A percentile compares a stretch with the other conserved stretches of the same genome.
phyloP scores from a whole-genome alignment of 352 stramenopile species.

The Phytophthora capsici region DNA sequence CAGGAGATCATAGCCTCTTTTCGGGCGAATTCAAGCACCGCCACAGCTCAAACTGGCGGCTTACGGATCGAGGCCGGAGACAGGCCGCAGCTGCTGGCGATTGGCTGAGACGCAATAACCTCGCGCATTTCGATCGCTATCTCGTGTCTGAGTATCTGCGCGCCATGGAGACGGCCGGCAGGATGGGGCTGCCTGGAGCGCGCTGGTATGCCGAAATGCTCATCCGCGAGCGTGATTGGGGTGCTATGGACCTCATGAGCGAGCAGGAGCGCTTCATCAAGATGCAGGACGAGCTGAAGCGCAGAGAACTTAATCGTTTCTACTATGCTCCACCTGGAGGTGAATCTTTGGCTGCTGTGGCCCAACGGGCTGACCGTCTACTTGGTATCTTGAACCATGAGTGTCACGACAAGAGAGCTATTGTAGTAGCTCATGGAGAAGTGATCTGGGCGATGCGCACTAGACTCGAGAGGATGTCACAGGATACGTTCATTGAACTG shows the following conservation, averaged over 20 bases:
- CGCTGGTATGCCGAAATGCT: constrained; percentile 91
- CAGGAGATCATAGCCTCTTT: constrained; percentile 87
- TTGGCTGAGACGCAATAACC: constrained; percentile 82
- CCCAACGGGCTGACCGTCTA: constrained; percentile 82
- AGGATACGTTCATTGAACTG: constrained; percentile 88
- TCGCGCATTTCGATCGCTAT: constrained; percentile 85
- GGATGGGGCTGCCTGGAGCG: constrained; percentile 72
- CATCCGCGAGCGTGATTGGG: constrained; percentile 89
- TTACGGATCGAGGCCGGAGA: constrained; percentile 82
- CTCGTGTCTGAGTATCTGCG: constrained; percentile 89
- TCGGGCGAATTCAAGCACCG: constrained; percentile 88
- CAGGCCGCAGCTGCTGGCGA: constrained; percentile 80
- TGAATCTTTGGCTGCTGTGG: constrained; percentile 83
- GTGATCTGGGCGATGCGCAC: constrained; percentile 92
- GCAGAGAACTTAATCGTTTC: constrained; percentile 84
- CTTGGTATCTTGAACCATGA: constrained; percentile 84
- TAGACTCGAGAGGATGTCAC: constrained; percentile 86
- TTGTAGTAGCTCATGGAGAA: constrained; percentile 89
- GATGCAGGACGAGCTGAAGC: constrained; percentile 88
- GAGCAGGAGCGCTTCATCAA: constrained; percentile 87
- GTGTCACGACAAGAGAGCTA: constrained; percentile 75
- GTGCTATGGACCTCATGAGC: constrained; percentile 91
- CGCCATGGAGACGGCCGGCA: constrained; percentile 85
- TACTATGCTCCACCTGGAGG: constrained; percentile 88
- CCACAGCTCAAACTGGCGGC: constrained; percentile 89